Conservation (phyloP, 768 basidiomycete species). For the Pleurotus citrinopileatus region DNA sequence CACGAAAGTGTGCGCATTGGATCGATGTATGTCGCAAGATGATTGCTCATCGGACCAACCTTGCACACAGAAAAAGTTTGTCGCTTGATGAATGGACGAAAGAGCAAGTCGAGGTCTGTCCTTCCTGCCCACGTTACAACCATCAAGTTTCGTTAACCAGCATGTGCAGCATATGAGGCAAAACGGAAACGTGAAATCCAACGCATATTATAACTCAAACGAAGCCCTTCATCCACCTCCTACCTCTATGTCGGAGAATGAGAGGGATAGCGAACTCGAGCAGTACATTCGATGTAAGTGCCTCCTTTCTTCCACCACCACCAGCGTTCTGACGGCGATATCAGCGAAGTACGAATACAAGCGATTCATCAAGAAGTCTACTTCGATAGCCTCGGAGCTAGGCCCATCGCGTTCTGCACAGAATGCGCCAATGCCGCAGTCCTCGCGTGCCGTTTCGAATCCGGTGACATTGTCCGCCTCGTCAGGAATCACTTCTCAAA, state of each 20-base stretch:
- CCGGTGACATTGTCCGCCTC: conserved; percentile 12
- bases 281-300: conserved; percentile 80
- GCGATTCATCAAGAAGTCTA: conserved; percentile 54
- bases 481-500: background rate
- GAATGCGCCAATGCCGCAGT: conserved; percentile 11
- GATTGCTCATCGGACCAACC: conserved; percentile 9
- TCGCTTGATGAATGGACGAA: conserved; percentile 86
- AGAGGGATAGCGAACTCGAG: conserved; percentile 89
- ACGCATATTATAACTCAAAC: conserved; percentile 78
- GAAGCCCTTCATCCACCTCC: conserved; percentile 82
- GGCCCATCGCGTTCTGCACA: conserved; percentile 41
- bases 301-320: conserved; percentile 1
- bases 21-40: background rate
- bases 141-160: conserved; percentile 7
- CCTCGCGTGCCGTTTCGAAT: conserved; percentile 9
- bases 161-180: conserved; percentile 72
- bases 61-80: conserved; percentile 70
- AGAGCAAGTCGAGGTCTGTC: conserved; percentile 81
- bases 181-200: conserved; percentile 81
- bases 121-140: conserved; percentile 9
- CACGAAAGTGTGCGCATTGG: conserved; percentile 76
- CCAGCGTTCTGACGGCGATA: conserved; percentile 7
- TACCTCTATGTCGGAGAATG: conserved; percentile 70
- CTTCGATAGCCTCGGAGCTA: no score
- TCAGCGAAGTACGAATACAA: conserved; percentile 80